Conservation (phyloP, 257 asterid species). For the Solanum habrochaites region DNA sequence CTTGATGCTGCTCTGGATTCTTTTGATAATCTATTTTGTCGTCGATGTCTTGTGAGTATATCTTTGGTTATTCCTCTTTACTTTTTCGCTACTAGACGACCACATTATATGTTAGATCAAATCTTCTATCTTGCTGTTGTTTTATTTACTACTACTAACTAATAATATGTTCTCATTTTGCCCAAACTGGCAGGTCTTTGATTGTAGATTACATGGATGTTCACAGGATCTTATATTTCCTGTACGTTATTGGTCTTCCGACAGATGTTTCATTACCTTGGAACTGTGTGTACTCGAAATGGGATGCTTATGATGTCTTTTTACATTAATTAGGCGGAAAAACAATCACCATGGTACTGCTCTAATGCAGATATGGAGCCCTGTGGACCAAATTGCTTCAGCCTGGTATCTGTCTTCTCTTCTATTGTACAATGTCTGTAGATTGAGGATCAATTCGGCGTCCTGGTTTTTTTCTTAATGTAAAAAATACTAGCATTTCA, state of each 20-base stretch:
- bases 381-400: slow-evolving; percentile 76
- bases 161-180: neutral
- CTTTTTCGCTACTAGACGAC: neutral
- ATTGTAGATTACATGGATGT: slow-evolving; percentile 94
- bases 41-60: slow-evolving; percentile 84
- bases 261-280: slow-evolving; percentile 3
- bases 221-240: slow-evolving; percentile 86
- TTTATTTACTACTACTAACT: neutral
- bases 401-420: slow-evolving; percentile 33
- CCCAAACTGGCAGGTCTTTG: slow-evolving; percentile 63
- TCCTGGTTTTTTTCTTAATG: neutral
- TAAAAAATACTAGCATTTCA: neutral
- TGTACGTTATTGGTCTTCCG: slow-evolving; percentile 35
- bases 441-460: neutral
- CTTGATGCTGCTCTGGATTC: slow-evolving; percentile 97
- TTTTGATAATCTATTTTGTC: slow-evolving; percentile 92
- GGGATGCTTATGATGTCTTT: neutral
- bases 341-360: slow-evolving; percentile 39
- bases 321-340: slow-evolving; percentile 34
- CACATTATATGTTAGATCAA: neutral
- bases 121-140: neutral
- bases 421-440: neutral
- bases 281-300: neutral
- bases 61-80: neutral
- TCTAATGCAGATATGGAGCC: slow-evolving; percentile 56